Evolutionary conservation across 2,329 filamentous ascomycete species (phyloP).

Genomic region (Talaromyces funiculosus): DNA sequence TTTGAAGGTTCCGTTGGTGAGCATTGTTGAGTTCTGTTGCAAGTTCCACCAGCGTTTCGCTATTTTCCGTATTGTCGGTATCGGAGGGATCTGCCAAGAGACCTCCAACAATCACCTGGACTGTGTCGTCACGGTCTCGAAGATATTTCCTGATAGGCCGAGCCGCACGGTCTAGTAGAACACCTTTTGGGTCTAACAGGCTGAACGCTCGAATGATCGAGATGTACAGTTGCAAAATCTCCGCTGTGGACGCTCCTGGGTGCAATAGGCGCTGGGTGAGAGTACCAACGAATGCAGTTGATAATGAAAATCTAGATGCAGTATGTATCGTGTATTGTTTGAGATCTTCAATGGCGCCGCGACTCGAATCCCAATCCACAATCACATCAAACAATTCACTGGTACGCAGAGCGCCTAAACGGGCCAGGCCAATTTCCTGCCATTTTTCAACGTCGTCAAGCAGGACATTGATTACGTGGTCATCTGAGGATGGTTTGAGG

Average conservation of each 20-base stretch:
- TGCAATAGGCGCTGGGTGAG: slow-evolving; percentile 54
- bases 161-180: slow-evolving; percentile 62
- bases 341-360: slow-evolving; percentile 56
- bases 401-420: slow-evolving; percentile 52
- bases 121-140: slow-evolving; percentile 59
- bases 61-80: slow-evolving; percentile 25
- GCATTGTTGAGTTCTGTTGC: slow-evolving; percentile 47
- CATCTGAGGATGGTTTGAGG: slow-evolving; percentile 26
- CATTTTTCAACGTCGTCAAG: slow-evolving; percentile 47
- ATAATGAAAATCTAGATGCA: slow-evolving; percentile 51
- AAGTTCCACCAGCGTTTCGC: slow-evolving; percentile 48
- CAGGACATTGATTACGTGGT: slow-evolving; percentile 27
- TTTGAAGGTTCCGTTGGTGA: slow-evolving; percentile 37
- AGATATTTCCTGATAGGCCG: slow-evolving; percentile 59
- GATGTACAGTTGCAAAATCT: slow-evolving; percentile 64
- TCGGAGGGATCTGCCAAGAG: slow-evolving; percentile 52
- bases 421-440: slow-evolving; percentile 50
- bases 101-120: slow-evolving; percentile 59
- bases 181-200: slow-evolving; percentile 58
- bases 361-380: slow-evolving; percentile 55
- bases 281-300: slow-evolving; percentile 49
- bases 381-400: slow-evolving; percentile 58
- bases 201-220: slow-evolving; percentile 61
- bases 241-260: slow-evolving; percentile 59
- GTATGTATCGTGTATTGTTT: slow-evolving; percentile 52